Evolutionary conservation across 352 stramenopile species (phyloP).

Genomic region (Elongisporangium anandrum): DNA sequence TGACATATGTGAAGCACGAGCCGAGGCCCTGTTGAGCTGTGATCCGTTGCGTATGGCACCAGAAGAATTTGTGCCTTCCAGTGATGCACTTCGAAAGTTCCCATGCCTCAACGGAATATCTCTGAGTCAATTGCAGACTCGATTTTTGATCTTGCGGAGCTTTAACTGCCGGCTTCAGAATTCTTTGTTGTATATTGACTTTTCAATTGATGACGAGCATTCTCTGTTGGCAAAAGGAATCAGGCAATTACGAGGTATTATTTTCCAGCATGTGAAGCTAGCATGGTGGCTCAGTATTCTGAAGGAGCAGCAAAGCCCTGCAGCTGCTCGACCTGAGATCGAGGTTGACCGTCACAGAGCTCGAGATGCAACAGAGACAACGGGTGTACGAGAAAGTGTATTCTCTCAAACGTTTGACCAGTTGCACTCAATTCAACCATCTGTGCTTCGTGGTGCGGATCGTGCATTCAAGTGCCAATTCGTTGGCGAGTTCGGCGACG

Average conservation of each 20-base stretch:
- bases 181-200: constrained; percentile 83
- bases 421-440: constrained; percentile 81
- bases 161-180: constrained; percentile 87
- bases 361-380: constrained; percentile 52
- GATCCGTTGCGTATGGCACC: constrained; percentile 81
- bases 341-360: constrained; percentile 81
- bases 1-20: constrained; percentile 73
- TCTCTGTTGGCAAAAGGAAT: constrained; percentile 61
- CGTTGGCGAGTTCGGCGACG: constrained; percentile 87
- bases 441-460: constrained; percentile 73
- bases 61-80: constrained; percentile 70
- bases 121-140: constrained; percentile 56
- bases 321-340: constrained; percentile 74
- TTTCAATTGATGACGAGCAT: constrained; percentile 52
- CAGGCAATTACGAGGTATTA: constrained; percentile 54
- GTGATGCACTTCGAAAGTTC: constrained; percentile 58
- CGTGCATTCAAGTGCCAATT: constrained; percentile 92
- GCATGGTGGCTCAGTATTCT: constrained; percentile 86
- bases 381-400: constrained; percentile 63
- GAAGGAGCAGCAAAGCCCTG: constrained; percentile 82
- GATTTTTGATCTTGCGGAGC: constrained; percentile 84
- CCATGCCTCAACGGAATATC: constrained; percentile 39
- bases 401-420: constrained; percentile 88
- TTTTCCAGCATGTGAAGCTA: constrained; percentile 88
- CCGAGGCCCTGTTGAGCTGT: constrained; percentile 69